Percentiles rank a stretch among this genome's conserved stretches.
phyloP scores from a whole-genome alignment of 306 rosid species.

The Cucumis cinereus region DNA sequence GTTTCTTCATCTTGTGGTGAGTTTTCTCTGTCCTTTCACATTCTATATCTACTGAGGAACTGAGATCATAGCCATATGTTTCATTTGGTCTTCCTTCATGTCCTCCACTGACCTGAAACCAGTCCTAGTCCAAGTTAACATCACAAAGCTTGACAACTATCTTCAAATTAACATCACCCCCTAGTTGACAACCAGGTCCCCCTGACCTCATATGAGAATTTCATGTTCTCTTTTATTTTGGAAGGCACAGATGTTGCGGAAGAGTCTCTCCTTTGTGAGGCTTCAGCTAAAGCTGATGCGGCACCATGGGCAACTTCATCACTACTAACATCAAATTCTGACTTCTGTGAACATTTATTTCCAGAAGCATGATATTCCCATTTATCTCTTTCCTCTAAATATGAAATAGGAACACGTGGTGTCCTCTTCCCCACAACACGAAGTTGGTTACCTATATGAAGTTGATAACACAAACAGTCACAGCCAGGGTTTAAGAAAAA shows the following conservation, averaged over 20 bases:
- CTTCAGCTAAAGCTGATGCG: slow-evolving; percentile 50
- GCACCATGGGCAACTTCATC: slow-evolving; percentile 47
- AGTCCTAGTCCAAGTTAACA: slow-evolving; percentile 38
- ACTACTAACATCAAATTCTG: slow-evolving; percentile 33
- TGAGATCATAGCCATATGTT: slow-evolving; percentile 42
- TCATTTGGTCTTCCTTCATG: slow-evolving; percentile 69
- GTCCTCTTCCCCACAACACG: slow-evolving; percentile 77
- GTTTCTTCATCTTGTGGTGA: slow-evolving; percentile 34
- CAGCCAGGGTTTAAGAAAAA: background rate
- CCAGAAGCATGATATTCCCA: slow-evolving; percentile 29
- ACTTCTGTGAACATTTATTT: slow-evolving; percentile 28
- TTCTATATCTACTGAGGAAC: slow-evolving; percentile 45
- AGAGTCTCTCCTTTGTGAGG: slow-evolving; percentile 56
- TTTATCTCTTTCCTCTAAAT: slow-evolving; percentile 31
- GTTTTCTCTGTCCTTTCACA: slow-evolving; percentile 41
- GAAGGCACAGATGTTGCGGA: slow-evolving; percentile 38
- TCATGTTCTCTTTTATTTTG: slow-evolving; percentile 27
- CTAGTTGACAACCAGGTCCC: slow-evolving; percentile 18
- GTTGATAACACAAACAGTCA: slow-evolving; percentile 9
- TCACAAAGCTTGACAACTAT: slow-evolving; percentile 26
- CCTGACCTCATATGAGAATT: slow-evolving; percentile 35
- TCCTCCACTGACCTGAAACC: slow-evolving; percentile 51
- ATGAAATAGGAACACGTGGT: slow-evolving; percentile 55
- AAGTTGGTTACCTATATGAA: slow-evolving; percentile 46
- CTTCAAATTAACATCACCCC: slow-evolving; percentile 7